Evolutionary conservation across 495 filamentous ascomycete genomes (phyloP).

Genomic region (Neurospora sp.): DNA sequence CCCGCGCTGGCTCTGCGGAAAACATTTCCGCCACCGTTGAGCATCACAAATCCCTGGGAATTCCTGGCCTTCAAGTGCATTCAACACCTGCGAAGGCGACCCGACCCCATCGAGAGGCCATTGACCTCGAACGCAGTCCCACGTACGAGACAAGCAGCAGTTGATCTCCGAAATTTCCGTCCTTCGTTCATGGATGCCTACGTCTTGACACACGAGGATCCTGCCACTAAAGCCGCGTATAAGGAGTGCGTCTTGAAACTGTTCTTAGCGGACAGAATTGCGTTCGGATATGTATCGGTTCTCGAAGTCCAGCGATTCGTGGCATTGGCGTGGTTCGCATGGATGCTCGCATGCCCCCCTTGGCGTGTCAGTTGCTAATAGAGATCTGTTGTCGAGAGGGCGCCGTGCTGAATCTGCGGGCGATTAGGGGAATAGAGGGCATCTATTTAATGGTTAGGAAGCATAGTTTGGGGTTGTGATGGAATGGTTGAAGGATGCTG

Average conservation of each 20-base stretch:
- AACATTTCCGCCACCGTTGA: constrained; percentile 11
- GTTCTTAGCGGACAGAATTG: constrained; percentile 28
- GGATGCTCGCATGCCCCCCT: constrained; percentile 9
- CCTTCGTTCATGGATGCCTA: constrained; percentile 35
- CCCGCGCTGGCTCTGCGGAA: constrained; percentile 30
- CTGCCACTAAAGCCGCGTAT: constrained; percentile 14
- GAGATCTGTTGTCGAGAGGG: background rate
- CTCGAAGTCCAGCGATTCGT: constrained; percentile 16
- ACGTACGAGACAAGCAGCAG: background rate
- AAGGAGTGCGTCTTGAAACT: constrained; percentile 21
- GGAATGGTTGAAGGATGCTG: background rate
- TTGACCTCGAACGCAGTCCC: constrained; percentile 17
- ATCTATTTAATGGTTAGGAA: background rate
- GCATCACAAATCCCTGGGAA: constrained; percentile 18
- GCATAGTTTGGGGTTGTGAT: background rate
- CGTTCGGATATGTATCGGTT: constrained; percentile 19
- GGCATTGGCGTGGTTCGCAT: constrained; percentile 18
- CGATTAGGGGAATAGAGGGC: background rate
- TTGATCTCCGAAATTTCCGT: constrained; percentile 28
- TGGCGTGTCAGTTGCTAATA: background rate
- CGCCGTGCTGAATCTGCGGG: background rate
- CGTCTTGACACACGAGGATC: constrained; percentile 22
- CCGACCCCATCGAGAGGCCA: constrained; percentile 24
- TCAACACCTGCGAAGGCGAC: constrained; percentile 26
- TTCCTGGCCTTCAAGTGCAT: constrained; percentile 27